Evolutionary conservation across 2,329 filamentous ascomycete genomes (phyloP), one percentile per base, ranked within the genome.

Genomic region (Exophiala bonariae): DNA sequence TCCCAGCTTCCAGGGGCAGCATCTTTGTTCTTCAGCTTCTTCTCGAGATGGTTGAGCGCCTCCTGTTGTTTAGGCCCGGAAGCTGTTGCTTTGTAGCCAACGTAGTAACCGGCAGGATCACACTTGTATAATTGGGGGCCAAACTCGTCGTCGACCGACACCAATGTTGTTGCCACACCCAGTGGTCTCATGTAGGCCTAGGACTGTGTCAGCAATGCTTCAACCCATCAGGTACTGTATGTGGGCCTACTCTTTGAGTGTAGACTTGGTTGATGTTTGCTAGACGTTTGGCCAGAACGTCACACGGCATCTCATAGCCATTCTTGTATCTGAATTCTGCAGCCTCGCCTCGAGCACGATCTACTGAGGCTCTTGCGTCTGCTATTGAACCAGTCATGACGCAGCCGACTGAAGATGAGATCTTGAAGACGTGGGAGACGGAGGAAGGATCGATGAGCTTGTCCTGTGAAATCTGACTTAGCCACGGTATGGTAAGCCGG

Each of bases 21-120:
- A 64, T 97, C 91, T 83, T 96, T 96, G 84, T 96, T 96, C 78
- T 96, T 96, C 71, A 99, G 83, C 81, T 97, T 97, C 85, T 97
- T 97, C 82, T 99, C 93, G 49, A 99, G 79, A 70, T 95, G 90
- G 73, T 99, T 99, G 67, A 97, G 82, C 55, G 93, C 93, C 79
- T 99, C 93, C 71, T 99, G 93, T 71, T 96, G 92, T 77, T 99
- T 99, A 44, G 93, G 93, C 4, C 93, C 93, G 6, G 93, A 95
- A 43, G 93, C 89, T 37, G 93, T 97, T 59, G 89, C 93, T 78
- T 97, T 97, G 84, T 97, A 99, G 59, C 93, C 93, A 47, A 92
- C 90, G 68, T 93, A 97, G 78, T 99, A 99, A 51, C 93, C 93
- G 47, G 93, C 93, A 39, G 93, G 93, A 66, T 99, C 93, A 68